Conservation (phyloP, 2,329 filamentous ascomycete species). For the Fusarium sp. region DNA sequence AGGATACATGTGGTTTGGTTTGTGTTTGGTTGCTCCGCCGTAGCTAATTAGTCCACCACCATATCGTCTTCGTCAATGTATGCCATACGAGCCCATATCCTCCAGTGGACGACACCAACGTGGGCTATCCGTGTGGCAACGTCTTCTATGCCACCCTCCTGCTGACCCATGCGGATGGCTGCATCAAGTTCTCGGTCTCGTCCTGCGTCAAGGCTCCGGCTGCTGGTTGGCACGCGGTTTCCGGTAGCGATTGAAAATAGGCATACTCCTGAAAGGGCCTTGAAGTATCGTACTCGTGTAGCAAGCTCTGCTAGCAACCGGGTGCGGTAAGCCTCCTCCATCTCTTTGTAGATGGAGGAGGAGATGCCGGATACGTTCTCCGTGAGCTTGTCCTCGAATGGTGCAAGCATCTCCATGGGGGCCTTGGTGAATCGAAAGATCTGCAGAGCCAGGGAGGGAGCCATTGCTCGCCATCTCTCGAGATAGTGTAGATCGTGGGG, state of each 20-base stretch:
- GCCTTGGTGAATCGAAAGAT: conserved; percentile 66
- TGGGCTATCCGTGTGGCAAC: conserved; percentile 83
- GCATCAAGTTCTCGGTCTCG: conserved; percentile 49
- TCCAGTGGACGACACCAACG: conserved; percentile 86
- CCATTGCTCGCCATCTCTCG: conserved; percentile 62
- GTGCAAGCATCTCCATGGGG: conserved; percentile 57
- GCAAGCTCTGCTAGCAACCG: conserved; percentile 60
- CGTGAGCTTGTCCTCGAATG: conserved; percentile 60
- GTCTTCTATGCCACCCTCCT: conserved; percentile 67
- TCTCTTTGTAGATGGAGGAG: conserved; percentile 57
- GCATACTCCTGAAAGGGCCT: conserved; percentile 60
- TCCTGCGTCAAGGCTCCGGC: conserved; percentile 48
- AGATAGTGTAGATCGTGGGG: conserved; percentile 53
- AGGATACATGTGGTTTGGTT: conserved; percentile 13
- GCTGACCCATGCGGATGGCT: conserved; percentile 54
- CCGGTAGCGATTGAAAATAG: conserved; percentile 66
- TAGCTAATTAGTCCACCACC: conserved; percentile 43
- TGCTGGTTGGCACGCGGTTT: conserved; percentile 54
- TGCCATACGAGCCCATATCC: conserved; percentile 81
- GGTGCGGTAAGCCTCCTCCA: conserved; percentile 60
- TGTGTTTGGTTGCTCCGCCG: not conserved
- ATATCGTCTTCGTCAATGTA: conserved; percentile 63
- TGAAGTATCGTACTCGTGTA: conserved; percentile 61
- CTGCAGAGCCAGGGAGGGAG: conserved; percentile 63
- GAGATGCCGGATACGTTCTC: conserved; percentile 55